These are phyloP conservation scores for Marasmius fiardii DNA, from an alignment of 1,284 basidiomycete species.

Conservation along the genomic window DNA sequence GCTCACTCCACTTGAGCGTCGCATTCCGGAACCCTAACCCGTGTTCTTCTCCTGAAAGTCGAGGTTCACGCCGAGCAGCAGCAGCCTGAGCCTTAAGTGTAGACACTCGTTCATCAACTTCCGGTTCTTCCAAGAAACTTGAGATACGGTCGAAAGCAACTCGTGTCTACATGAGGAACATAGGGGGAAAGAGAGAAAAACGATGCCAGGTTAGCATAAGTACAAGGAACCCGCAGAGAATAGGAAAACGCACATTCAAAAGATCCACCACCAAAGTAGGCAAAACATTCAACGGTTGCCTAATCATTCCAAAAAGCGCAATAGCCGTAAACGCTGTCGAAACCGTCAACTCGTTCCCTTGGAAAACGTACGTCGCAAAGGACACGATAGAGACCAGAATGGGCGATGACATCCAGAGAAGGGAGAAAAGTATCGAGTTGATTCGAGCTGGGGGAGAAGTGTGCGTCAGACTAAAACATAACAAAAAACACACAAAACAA, in stretches of 20 bases:
- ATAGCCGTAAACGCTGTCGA: slow-evolving; percentile 73
- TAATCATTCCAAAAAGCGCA: slow-evolving; percentile 69
- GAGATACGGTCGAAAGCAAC: slow-evolving; percentile 82
- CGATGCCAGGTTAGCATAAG: no score
- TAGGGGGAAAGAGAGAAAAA: no score
- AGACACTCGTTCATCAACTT: slow-evolving; percentile 71
- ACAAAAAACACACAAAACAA: slow-evolving; percentile 4
- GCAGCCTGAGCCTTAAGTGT: slow-evolving; percentile 46
- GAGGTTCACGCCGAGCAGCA: slow-evolving; percentile 17
- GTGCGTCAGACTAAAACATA: slow-evolving; percentile 1
- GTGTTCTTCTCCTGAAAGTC: neutral
- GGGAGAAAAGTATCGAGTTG: slow-evolving; percentile 61
- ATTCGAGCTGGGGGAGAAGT: slow-evolving; percentile 44
- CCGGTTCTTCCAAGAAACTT: slow-evolving; percentile 79
- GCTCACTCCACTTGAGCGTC: slow-evolving; percentile 13
- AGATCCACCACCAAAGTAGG: slow-evolving; percentile 65
- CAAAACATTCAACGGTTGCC: slow-evolving; percentile 69
- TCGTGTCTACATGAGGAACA: slow-evolving; percentile 57
- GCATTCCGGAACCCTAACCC: slow-evolving; percentile 8
- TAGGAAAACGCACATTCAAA: slow-evolving; percentile 49
- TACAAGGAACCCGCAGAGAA: no score
- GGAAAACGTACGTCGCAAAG: slow-evolving; percentile 60
- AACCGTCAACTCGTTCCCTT: slow-evolving; percentile 64
- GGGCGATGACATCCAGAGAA: slow-evolving; percentile 64
- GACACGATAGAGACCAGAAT: slow-evolving; percentile 68